Evolutionary conservation across 2,329 filamentous ascomycete genomes (phyloP), one percentile per base, ranked within the genome.

Genomic region (Arthrobotrys entomopaga): DNA sequence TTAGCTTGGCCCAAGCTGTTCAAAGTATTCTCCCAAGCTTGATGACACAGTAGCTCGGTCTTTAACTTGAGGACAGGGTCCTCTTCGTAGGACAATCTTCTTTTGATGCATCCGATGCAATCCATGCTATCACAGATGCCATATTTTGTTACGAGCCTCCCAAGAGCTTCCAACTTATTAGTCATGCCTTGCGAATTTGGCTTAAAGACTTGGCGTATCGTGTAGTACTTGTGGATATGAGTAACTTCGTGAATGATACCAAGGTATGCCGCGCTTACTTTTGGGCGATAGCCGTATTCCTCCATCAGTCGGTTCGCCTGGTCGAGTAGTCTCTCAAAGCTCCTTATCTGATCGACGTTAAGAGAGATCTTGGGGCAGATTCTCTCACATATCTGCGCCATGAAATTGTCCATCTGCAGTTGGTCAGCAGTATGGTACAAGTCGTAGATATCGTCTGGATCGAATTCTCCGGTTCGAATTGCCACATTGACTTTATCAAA

Each of bases 1-100:
- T 56, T 56, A 2, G 52, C 19, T 6, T 29, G 26, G 24, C 52
- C 52, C 15, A 56, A 22, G n/a, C n/a, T 22, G 6, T 29, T n/a
- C 52, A 26, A 56, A 19, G 52, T 56, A 40, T 56, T 56, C 5
- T 56, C 29, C 52, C 52, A 56, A 19, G 52, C 52, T n/a, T 16
- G n/a, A 19, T 50, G 15, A 19, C 46, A 8, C 19, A 50, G 19
- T 7, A 11, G 10, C n/a, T 50, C 46, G 3, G 19, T 19, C 46
- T 50, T 56, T 26, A 15, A n/a, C 11, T 29, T 26, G 11, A 53
- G 29, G 13, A 13, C 6, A n/a, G 24, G n/a, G 15, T 53, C 50
- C 20, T 13, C 24, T n/a, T 4, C 4, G 3, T n/a, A 2, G 16
- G 13, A 22, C 7, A 53, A 11, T 3, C 50, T 34, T 53, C 24